Percentiles rank a stretch among this genome's conserved stretches.
These are phyloP conservation scores for Apostasia ramifera DNA, from an alignment of 106 monocot genomes.

Conservation along the genomic window DNA sequence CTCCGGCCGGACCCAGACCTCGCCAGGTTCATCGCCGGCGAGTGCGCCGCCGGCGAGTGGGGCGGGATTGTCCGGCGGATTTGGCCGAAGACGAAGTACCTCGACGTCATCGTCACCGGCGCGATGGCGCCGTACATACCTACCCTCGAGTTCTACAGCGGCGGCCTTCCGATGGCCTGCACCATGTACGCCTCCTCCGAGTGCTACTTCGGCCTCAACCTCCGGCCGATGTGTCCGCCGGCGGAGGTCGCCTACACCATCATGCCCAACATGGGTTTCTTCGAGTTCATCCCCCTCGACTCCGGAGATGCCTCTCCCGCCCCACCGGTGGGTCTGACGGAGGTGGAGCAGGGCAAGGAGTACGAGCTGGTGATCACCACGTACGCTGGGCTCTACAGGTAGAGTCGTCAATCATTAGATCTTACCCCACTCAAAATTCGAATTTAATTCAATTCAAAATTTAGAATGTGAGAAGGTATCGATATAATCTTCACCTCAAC, in stretches of 20 bases:
- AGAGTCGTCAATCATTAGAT: too few species aligned
- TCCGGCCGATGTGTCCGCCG: slow-evolving; percentile 7
- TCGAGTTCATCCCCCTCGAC: slow-evolving; percentile 62
- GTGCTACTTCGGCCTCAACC: neutral
- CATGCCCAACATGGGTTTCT: slow-evolving; percentile 88
- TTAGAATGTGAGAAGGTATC: too few species aligned
- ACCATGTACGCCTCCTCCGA: slow-evolving; percentile 42
- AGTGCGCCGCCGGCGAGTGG: slow-evolving; percentile 21
- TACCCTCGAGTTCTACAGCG: slow-evolving; percentile 27
- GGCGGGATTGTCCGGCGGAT: slow-evolving; percentile 36
- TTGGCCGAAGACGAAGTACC: slow-evolving; percentile 81
- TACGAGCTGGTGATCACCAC: slow-evolving; percentile 86
- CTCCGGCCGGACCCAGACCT: slow-evolving; percentile 7
- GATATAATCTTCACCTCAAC: too few species aligned
- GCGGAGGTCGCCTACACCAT: slow-evolving; percentile 73
- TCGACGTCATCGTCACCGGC: slow-evolving; percentile 80
- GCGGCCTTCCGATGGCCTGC: slow-evolving; percentile 42
- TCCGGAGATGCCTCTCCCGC: neutral
- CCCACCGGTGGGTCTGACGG: slow-evolving; percentile 43
- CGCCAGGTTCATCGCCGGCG: slow-evolving; percentile 6
- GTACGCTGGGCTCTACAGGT: slow-evolving; percentile 57
- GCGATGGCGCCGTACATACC: slow-evolving; percentile 84
- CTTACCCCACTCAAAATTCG: too few species aligned
- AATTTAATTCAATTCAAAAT: too few species aligned
- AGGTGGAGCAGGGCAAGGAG: slow-evolving; percentile 67